Base-by-base conservation (phyloP, 345 rosid genomes). In the Gossypium rotundifolium region DNA sequence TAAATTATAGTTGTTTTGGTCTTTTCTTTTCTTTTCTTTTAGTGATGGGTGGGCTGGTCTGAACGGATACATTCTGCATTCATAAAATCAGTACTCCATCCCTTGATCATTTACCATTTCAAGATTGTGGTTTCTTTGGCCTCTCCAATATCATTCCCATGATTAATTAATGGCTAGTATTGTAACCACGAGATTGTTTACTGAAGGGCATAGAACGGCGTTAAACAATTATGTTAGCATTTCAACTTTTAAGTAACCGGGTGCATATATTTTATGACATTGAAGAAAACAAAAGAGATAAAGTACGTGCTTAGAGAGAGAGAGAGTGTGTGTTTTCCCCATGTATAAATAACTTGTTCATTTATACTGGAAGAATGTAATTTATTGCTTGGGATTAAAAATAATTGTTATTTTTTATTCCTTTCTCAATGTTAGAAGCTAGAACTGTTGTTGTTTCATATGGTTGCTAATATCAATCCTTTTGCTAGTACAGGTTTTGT, bases 401-500 rank as follows among this genome's bases (percentile, higher is more conserved):
- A 11, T 6, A 44, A 16, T 69, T 51, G 2, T 48, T 23, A 17
- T 16, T 48, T 48, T 67, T 67, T 13, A 14, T 67, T 68, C 27
- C 23, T 49, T 49, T 68, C 18, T 9, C 18, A 9, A 7, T 11
- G 12, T 48, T 17, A 11, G 25, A 46, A 63, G 49, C 49, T 46
- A 23, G 46, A n/a, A 61, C 2, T 12, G 57, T n/a, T 29, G 66
- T n/a, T 27, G n/a, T n/a, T 60, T 61, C n/a, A 29, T 10, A 5
- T 73, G 29, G 40, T 14, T 61, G 40, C 29, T 74, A 44, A 74
- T 51, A 17, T 14, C 25, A 22, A n/a, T 70, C 11, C 18, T n/a
- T 75, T 74, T 51, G 12, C 44, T 58, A 52, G 52, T 75, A 9
- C 85, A 96, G 99, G 97, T 93, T 70, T 74, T 81, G 75, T 83